phyloP scores from a whole-genome alignment of 495 filamentous ascomycete species.

The Immersiella caudata region DNA sequence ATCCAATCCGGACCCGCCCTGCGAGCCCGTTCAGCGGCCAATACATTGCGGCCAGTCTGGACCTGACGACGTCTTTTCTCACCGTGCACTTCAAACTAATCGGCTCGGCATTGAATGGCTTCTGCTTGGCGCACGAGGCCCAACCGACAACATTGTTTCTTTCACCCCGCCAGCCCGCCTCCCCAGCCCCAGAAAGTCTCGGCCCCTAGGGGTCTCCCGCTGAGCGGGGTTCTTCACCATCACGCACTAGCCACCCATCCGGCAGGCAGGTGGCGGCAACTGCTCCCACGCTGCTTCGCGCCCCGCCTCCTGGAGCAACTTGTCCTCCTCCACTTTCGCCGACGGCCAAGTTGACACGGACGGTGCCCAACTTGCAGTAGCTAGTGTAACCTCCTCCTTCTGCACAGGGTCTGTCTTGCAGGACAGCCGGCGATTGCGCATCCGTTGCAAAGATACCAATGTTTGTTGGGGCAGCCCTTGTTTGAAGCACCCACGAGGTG shows the following conservation, averaged over 20 bases:
- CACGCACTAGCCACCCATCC: not conserved
- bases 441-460: too few species aligned
- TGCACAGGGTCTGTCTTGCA: not conserved
- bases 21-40: not conserved
- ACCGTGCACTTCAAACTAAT: conserved; percentile 1
- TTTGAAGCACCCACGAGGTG: not conserved
- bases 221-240: not conserved
- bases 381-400: not conserved
- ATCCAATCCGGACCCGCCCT: not conserved
- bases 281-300: not conserved
- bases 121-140: not conserved
- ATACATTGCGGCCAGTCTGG: not conserved
- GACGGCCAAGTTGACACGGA: conserved; percentile 5
- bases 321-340: not conserved
- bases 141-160: not conserved
- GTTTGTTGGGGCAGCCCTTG: too few species aligned
- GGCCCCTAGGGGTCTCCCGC: not conserved
- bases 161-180: conserved; percentile 1
- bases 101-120: conserved; percentile 9
- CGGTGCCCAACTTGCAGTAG: not conserved
- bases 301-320: not conserved
- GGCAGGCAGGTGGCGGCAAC: not conserved
- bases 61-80: not conserved
- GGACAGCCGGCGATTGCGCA: not conserved
- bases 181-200: too few species aligned